A percentile compares a stretch with the other conserved stretches of the same genome.
These are phyloP conservation scores for Curvularia lunata DNA, from an alignment of 2,329 filamentous ascomycete genomes.

Conservation along the genomic window DNA sequence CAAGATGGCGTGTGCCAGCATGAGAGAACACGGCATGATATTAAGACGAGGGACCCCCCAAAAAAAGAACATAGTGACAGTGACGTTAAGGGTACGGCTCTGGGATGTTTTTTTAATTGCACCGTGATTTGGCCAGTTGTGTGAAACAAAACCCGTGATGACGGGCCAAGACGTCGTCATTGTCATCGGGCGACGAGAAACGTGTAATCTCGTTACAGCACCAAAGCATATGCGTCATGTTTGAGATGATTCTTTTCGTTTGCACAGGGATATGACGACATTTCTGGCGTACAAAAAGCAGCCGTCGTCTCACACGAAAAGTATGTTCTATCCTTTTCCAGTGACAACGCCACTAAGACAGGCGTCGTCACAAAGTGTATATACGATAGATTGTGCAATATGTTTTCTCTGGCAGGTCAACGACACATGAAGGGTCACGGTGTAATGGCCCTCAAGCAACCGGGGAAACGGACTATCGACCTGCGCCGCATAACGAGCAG, in stretches of 20 bases:
- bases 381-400: constrained; percentile 70
- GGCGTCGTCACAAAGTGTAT: constrained; percentile 51
- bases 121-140: not conserved
- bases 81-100: not conserved
- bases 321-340: constrained; percentile 63
- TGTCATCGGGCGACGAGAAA: not conserved
- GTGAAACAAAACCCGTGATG: not conserved
- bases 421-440: constrained; percentile 71
- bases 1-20: too few relatives aligned
- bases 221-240: too few relatives aligned
- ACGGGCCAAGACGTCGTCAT: not conserved
- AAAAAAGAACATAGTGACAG: not conserved
- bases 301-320: constrained; percentile 3
- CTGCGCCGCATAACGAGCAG: constrained; percentile 78
- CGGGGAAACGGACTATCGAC: constrained; percentile 73
- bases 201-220: not conserved
- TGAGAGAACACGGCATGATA: too few relatives aligned
- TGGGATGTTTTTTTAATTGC: not conserved
- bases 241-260: not conserved
- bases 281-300: not conserved
- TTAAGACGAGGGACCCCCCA: too few relatives aligned
- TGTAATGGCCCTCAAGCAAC: constrained; percentile 69
- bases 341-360: constrained; percentile 45
- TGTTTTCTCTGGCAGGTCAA: constrained; percentile 73
- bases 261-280: not conserved